These are phyloP conservation scores for Volvox carteri DNA, from an alignment of 163 green algal genomes.

Conservation along the genomic window DNA sequence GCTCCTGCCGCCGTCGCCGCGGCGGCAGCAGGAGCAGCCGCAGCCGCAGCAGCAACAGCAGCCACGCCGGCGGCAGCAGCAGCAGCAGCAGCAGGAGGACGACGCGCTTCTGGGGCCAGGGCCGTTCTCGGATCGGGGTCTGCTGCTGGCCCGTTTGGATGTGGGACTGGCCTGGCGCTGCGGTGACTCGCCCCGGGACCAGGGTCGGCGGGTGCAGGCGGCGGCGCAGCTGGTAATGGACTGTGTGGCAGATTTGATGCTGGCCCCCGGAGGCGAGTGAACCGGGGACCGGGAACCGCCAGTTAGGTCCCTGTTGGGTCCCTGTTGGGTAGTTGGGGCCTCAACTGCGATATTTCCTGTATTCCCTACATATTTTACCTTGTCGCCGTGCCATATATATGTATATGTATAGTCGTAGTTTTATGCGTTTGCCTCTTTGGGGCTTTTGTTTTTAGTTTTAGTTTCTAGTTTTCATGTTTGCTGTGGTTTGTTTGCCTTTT, in stretches of 20 bases:
- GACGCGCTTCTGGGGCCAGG: neutral
- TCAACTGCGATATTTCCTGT: too few relatives aligned
- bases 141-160: conserved; percentile 9
- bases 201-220: conserved; percentile 30
- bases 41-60: neutral
- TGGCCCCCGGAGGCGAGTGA: neutral
- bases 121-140: conserved; percentile 25
- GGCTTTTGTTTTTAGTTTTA: too few relatives aligned
- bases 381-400: too few relatives aligned
- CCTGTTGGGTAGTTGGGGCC: too few relatives aligned
- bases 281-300: too few relatives aligned
- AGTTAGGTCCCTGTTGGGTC: too few relatives aligned
- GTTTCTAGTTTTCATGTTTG: too few relatives aligned
- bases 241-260: conserved; percentile 36
- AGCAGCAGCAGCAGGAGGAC: neutral
- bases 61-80: neutral
- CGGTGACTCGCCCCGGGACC: neutral
- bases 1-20: neutral
- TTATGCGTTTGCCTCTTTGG: too few relatives aligned
- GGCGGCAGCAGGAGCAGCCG: neutral
- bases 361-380: too few relatives aligned
- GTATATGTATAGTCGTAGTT: too few relatives aligned
- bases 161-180: conserved; percentile 21
- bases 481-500: too few relatives aligned
- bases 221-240: conserved; percentile 52